phyloP scores from a whole-genome alignment of 2,329 filamentous ascomycete genomes.

The Microthyrium microscopicum region DNA sequence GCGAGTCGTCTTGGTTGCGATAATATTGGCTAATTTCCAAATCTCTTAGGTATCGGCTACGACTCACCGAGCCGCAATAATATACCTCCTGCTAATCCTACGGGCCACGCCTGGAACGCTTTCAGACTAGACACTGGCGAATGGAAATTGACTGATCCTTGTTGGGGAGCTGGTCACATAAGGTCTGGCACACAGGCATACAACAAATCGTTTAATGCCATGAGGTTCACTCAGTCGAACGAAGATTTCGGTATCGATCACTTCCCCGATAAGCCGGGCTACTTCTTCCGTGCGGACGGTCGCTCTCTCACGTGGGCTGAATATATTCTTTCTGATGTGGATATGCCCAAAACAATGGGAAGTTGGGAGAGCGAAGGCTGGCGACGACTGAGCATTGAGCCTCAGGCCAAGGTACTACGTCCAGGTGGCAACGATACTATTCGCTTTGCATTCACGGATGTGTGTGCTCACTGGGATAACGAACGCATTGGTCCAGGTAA shows the following conservation, averaged over 20 bases:
- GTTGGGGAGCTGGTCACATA: constrained; percentile 78
- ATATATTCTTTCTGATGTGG: constrained; percentile 43
- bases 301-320: constrained; percentile 59
- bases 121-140: constrained; percentile 70
- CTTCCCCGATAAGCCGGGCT: constrained; percentile 49
- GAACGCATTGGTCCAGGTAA: constrained; percentile 48
- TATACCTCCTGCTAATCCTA: constrained; percentile 42
- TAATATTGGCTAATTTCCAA: background rate
- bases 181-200: constrained; percentile 39
- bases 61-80: constrained; percentile 41
- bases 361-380: constrained; percentile 31
- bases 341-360: constrained; percentile 30
- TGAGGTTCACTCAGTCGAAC: constrained; percentile 47
- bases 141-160: constrained; percentile 85
- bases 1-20: background rate
- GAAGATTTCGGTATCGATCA: constrained; percentile 69
- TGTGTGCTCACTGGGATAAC: constrained; percentile 73
- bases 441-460: constrained; percentile 63
- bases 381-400: constrained; percentile 43
- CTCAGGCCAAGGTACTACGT: constrained; percentile 41
- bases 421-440: constrained; percentile 27
- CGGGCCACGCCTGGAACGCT: constrained; percentile 82
- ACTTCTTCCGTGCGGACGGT: constrained; percentile 65
- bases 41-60: constrained; percentile 49
- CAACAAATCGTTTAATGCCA: constrained; percentile 49